Evolutionary conservation across 2,329 filamentous ascomycete species (phyloP).

Genomic region (Ophiocordyceps sinensis): DNA sequence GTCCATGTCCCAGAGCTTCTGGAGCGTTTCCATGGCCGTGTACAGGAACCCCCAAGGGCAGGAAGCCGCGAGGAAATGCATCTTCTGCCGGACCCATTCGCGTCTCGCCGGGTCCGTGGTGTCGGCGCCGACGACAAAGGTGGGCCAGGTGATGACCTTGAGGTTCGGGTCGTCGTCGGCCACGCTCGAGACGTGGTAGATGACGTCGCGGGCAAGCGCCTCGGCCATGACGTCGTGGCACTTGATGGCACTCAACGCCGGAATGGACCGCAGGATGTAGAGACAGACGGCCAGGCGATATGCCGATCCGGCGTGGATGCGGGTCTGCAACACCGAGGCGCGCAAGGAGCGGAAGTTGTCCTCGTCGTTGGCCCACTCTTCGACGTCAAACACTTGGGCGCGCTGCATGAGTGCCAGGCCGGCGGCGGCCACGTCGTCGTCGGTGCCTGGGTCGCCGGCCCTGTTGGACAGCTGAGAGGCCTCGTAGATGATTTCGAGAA

Average conservation of each 20-base stretch:
- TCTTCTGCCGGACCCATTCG: conserved; percentile 32
- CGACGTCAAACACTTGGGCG: conserved; percentile 25
- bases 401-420: conserved; percentile 20
- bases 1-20: conserved; percentile 27
- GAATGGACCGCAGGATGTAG: conserved; percentile 28
- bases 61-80: conserved; percentile 23
- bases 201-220: conserved; percentile 27
- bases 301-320: conserved; percentile 25
- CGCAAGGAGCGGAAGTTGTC: conserved; percentile 18
- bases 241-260: conserved; percentile 11
- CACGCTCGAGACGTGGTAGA: conserved; percentile 31
- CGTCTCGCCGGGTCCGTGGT: conserved; percentile 25
- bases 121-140: conserved; percentile 41
- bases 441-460: conserved; percentile 12
- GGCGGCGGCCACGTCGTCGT: conserved; percentile 9
- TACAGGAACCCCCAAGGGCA: conserved; percentile 35
- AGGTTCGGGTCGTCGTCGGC: conserved; percentile 34
- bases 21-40: conserved; percentile 29
- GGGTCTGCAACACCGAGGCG: conserved; percentile 18
- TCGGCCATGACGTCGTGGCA: conserved; percentile 14
- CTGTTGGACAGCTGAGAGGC: conserved; percentile 25
- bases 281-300: conserved; percentile 29
- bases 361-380: conserved; percentile 24
- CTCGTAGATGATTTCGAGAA: conserved; percentile 27
- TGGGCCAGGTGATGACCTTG: conserved; percentile 42